These are phyloP conservation scores for Saitozyma podzolica DNA, from an alignment of 768 basidiomycete genomes.

Conservation along the genomic window DNA sequence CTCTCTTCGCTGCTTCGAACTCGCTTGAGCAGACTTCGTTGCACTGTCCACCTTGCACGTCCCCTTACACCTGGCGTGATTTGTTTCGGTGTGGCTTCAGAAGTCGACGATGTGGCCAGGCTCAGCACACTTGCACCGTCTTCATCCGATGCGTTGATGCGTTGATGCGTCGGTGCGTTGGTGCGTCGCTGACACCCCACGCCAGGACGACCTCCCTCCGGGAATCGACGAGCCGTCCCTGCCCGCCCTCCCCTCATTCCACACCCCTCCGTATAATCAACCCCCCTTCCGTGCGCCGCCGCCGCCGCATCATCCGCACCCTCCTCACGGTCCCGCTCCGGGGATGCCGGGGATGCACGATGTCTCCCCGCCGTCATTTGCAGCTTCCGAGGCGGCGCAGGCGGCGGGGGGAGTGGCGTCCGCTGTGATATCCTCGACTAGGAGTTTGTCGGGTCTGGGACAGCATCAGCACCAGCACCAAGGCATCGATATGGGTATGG, in stretches of 20 bases:
- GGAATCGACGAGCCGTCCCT: conserved; percentile 52
- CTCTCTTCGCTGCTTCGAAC: too few relatives aligned
- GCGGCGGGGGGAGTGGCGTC: conserved; percentile 13
- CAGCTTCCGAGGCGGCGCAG: conserved; percentile 43
- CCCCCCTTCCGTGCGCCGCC: conserved; percentile 1
- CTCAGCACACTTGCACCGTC: neutral
- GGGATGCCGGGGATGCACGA: neutral
- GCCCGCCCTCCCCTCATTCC: conserved; percentile 44
- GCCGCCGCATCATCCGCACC: conserved; percentile 1
- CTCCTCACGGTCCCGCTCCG: neutral
- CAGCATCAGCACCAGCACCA: neutral
- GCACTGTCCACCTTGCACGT: too few relatives aligned
- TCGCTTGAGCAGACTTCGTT: too few relatives aligned
- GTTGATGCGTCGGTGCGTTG: neutral
- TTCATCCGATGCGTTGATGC: neutral
- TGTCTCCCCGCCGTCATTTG: conserved; percentile 34
- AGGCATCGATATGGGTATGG: too few relatives aligned
- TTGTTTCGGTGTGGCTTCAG: too few relatives aligned
- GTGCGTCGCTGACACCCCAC: neutral
- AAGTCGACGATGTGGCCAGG: too few relatives aligned
- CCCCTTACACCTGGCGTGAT: too few relatives aligned
- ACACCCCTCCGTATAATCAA: conserved; percentile 9
- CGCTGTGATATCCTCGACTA: neutral
- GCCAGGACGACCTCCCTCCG: conserved; percentile 50
- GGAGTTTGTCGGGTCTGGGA: neutral